These are phyloP conservation scores for Haematococcus lacustris DNA, from an alignment of 139 green algal species.

Conservation along the genomic window DNA sequence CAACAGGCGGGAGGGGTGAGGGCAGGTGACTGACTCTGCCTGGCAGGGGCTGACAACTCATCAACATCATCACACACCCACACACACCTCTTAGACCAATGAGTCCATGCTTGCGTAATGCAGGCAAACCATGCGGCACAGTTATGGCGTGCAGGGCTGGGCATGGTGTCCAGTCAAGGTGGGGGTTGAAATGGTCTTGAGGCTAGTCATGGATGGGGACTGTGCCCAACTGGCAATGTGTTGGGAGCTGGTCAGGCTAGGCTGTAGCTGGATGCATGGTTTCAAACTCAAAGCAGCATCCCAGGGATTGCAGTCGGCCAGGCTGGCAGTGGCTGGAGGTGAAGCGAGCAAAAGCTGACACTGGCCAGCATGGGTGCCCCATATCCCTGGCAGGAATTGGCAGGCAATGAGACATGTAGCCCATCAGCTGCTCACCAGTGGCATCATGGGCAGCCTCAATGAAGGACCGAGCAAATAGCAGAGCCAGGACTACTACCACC, in stretches of 20 bases:
- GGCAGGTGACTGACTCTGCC: no score
- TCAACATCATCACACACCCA: not conserved
- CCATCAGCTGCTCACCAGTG: slow-evolving; percentile 8
- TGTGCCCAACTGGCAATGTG: not conserved
- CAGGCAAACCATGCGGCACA: no score
- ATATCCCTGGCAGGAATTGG: not conserved
- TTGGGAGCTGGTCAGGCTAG: not conserved
- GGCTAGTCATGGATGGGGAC: no score
- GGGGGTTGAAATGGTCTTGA: no score
- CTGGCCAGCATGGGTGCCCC: not conserved
- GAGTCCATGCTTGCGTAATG: not conserved
- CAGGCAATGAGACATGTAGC: not conserved
- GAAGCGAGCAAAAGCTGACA: not conserved
- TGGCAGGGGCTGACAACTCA: no score
- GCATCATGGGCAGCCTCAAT: slow-evolving; percentile 32
- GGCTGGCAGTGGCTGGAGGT: not conserved
- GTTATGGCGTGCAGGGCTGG: no score
- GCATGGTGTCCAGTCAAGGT: no score
- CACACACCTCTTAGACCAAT: not conserved
- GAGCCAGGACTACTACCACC: not conserved
- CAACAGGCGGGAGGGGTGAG: not conserved
- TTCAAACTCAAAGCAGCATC: not conserved
- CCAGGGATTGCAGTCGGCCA: not conserved
- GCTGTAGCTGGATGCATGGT: not conserved
- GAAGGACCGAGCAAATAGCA: slow-evolving; percentile 26